phyloP scores from a whole-genome alignment of 2,329 filamentous ascomycete genomes.

The Diaporthe eres region DNA sequence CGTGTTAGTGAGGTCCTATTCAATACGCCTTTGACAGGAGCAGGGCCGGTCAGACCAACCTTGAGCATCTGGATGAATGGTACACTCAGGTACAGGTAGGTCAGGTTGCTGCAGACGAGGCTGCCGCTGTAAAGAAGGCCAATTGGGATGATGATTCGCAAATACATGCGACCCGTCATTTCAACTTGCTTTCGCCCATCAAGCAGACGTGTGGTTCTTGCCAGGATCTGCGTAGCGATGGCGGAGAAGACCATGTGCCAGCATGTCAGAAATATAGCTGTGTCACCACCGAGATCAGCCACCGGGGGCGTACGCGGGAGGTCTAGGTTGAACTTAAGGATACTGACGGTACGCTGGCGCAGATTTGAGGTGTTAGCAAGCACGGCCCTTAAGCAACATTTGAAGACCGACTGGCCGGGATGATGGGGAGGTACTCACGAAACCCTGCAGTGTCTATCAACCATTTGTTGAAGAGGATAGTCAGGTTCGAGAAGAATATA shows the following conservation, averaged over 20 bases:
- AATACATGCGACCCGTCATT: constrained; percentile 93
- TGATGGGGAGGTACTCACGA: constrained; percentile 65
- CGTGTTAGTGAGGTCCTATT: not conserved
- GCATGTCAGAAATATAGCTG: constrained; percentile 84
- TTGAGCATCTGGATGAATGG: constrained; percentile 69
- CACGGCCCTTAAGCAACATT: too few species aligned
- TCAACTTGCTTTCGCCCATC: constrained; percentile 94
- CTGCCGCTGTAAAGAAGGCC: constrained; percentile 93
- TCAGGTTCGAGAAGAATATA: constrained; percentile 87
- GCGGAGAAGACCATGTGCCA: constrained; percentile 96
- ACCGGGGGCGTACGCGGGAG: constrained; percentile 43
- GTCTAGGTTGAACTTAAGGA: too few species aligned
- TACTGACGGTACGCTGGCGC: constrained; percentile 39
- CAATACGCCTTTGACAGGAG: too few species aligned
- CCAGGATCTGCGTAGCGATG: constrained; percentile 90
- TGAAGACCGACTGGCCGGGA: too few species aligned
- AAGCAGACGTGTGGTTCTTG: constrained; percentile 86
- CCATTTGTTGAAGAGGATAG: constrained; percentile 95
- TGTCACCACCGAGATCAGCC: constrained; percentile 43
- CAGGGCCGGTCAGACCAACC: not conserved
- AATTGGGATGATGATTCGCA: constrained; percentile 92
- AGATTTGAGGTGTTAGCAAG: not conserved
- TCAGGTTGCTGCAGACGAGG: constrained; percentile 94
- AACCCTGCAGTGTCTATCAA: constrained; percentile 83
- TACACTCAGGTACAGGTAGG: constrained; percentile 93